Base-by-base conservation (phyloP, 1,284 basidiomycete species). In the Takashimella tepidaria region DNA sequence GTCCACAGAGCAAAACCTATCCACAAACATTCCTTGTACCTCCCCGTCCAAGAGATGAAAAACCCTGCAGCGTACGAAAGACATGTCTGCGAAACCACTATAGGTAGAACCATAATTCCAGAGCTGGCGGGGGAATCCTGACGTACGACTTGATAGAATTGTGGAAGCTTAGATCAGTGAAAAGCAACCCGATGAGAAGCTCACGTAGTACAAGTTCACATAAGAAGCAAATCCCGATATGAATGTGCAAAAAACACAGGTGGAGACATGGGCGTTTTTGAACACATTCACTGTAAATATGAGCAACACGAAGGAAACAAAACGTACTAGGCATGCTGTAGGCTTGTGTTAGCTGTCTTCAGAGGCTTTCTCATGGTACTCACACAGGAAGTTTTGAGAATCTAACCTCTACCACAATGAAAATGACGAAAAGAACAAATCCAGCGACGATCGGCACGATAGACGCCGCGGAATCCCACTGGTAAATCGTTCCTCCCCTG, bases 401-500 rank as follows among this genome's bases (percentile, higher is more conserved):
- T 63, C 82, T 84, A 80, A 83, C 84, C 73, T 89, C 87, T 79
- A 84, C 86, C 19, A 84, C 42, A 54, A 84, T 82, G 68, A 89
- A 89, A 1, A 85, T 51, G 0, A 64, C 67, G 5, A 82, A 70
- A 1, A 85, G 77, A 3, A 80, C 54, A 22, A 82, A 61, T 0
- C 85, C 84, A 0, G 82, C 78, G 31, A 80, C 71, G 1, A 88
- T 72, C 0, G 84, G 81, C 1, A 78, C 84, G 21, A 87, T 69
- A 16, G 87, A 82, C 0, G 81, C 73, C 0, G 82, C 78, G 1
- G 84, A 85, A 10, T 68, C 75, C 84, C 85, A 86, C 3, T 83
- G 79, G 58, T 84, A 85, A 0, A 81, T 82, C 0, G 83, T 78
- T 2, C 85, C 85, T 37, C 83, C 86, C 87, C 86, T 89, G 31